Percentiles rank a stretch among this genome's conserved stretches.
Conservation (phyloP, 331 rosid species). For the Pyracantha coccinea region DNA sequence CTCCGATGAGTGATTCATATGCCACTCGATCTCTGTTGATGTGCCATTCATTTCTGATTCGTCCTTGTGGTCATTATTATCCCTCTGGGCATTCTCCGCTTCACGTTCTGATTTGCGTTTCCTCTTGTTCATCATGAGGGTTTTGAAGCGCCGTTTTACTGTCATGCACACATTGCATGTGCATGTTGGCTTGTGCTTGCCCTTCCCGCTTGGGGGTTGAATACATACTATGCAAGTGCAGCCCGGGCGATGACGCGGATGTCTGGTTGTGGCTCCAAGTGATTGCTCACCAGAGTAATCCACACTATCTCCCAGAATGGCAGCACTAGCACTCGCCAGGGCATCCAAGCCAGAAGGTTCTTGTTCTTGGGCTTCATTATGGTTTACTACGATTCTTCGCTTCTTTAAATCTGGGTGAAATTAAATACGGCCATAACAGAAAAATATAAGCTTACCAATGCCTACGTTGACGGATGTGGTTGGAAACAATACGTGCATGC, state of each 20-base stretch:
- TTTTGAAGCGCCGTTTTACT: conserved; percentile 91
- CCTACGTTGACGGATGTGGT: neutral
- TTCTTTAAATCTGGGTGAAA: conserved; percentile 54
- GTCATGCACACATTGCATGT: conserved; percentile 92
- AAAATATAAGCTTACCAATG: too few species aligned
- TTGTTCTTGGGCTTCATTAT: conserved; percentile 32
- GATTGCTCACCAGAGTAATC: conserved; percentile 47
- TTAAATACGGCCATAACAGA: neutral
- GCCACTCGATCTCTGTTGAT: conserved; percentile 19
- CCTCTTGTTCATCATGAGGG: conserved; percentile 86
- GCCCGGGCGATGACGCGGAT: conserved; percentile 93
- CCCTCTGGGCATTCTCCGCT: conserved; percentile 35
- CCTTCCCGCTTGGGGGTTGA: conserved; percentile 99
- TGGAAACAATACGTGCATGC: neutral
- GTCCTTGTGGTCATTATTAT: conserved; percentile 16
- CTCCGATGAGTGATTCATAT: conserved; percentile 19
- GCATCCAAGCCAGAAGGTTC: conserved; percentile 89
- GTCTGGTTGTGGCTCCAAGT: conserved; percentile 75
- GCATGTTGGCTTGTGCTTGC: conserved; percentile 78
- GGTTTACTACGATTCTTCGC: conserved; percentile 38
- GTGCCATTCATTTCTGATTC: conserved; percentile 32
- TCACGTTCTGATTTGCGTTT: conserved; percentile 67
- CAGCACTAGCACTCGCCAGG: conserved; percentile 86
- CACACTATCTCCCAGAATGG: conserved; percentile 67
- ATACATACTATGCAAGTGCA: conserved; percentile 95